A percentile compares a stretch with the other conserved stretches of the same genome.
These are phyloP conservation scores for Alisma plantagoaquatica DNA, from an alignment of 106 monocot species.

Conservation along the genomic window DNA sequence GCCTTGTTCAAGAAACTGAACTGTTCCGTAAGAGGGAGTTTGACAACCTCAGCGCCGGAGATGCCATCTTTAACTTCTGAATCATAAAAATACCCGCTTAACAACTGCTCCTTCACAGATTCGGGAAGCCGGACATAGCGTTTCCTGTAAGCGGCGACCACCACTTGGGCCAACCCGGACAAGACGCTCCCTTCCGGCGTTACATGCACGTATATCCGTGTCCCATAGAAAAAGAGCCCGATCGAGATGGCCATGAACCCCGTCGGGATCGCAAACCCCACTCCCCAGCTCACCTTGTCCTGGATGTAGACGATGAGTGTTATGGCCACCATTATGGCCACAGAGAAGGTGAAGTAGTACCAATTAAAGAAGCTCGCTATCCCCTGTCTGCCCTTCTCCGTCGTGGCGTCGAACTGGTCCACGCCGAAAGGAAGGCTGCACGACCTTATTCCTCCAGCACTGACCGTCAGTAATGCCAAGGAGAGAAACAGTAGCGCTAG, in stretches of 20 bases:
- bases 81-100: too few relatives aligned
- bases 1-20: conserved; percentile 55
- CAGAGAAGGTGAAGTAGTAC: conserved; percentile 82
- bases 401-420: conserved; percentile 51
- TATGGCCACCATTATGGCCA: conserved; percentile 46
- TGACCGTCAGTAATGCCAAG: not conserved
- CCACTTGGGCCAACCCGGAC: conserved; percentile 14
- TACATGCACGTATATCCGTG: conserved; percentile 30
- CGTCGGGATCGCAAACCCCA: conserved; percentile 52
- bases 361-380: conserved; percentile 89
- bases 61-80: too few relatives aligned
- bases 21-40: too few relatives aligned
- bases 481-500: not conserved
- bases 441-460: conserved; percentile 10
- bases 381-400: conserved; percentile 49
- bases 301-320: conserved; percentile 79
- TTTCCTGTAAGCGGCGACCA: conserved; percentile 13
- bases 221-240: conserved; percentile 34
- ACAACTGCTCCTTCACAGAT: too few relatives aligned
- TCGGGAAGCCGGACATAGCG: not conserved
- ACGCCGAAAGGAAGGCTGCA: conserved; percentile 48
- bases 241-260: conserved; percentile 57
- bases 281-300: conserved; percentile 54
- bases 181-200: conserved; percentile 24
- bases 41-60: too few relatives aligned